Base-by-base conservation (phyloP, 768 basidiomycete species). In the Rickenella mellea region DNA sequence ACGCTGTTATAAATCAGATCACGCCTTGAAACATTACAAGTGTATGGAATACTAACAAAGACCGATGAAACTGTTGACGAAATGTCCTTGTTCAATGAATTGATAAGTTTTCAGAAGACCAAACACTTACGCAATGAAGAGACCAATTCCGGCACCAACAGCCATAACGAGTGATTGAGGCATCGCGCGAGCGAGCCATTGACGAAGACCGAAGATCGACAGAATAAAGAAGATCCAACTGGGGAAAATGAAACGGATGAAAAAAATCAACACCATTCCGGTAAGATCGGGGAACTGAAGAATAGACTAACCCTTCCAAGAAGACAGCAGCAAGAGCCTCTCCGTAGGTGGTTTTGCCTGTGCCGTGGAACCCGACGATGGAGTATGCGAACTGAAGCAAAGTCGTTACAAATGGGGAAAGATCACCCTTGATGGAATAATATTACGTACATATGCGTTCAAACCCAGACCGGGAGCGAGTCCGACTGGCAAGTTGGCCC, bases 181-280 rank as follows among this genome's bases (percentile, higher is more conserved):
- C 77, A 92, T 90, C 43, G 88, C 74, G 12, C 89, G 76, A 11
- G 82, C 85, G 4, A 92, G 71, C 89, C 87, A 92, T 64, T 90
- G 87, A 38, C 89, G 85, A 40, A 92, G 69, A 46, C 89, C 89
- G 24, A 91, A 65, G 17, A 92, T 58, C 0, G 87, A 88, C 11
- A 92, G 65, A 53, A 81, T 49, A 48, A 90, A 72, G 68, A 92
- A 91, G 9, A 91, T 60, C 83, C 87, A 85, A 22, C 86, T 85
- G 39, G 33, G 33, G 9, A 17, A 8, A 17, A 11, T 7, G 19
- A 36, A 19, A 36, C 33, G 33, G 10, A n/a, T n/a, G n/a, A 22
- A 17, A 5, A 10, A 3, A 22, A 19, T 36, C 19, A 19, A 17
- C 9, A 36, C 29, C 10, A 30, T 10, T 10, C 11, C 19, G 19